Evolutionary conservation across 805 yeast genomes (phyloP), one percentile per base, ranked within the genome.

Genomic region (Vanderwaltozyma yarrowii): DNA sequence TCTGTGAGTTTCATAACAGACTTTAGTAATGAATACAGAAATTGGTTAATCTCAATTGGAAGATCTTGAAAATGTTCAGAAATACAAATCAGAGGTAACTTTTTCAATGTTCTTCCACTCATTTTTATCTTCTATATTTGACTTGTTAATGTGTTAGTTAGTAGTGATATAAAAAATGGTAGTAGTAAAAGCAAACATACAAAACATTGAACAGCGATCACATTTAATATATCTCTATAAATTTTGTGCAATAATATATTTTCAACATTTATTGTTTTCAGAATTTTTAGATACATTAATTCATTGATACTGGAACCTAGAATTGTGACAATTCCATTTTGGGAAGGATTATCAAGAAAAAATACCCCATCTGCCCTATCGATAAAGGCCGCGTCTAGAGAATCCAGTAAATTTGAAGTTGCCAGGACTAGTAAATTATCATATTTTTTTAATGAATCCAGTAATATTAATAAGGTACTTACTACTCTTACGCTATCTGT

Each of bases 401-500:
- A 56, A 12, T 52, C 47, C 8, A 63, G 25, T 24, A 66, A 41
- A 42, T 69, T 69, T 1, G 72, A 64, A 3, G 73, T 69, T 1
- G 72, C 59, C 16, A 68, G 47, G 1, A 68, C 50, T 5, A 65
- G 40, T 23, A 65, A 49, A 38, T 69, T 68, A 24, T 56, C 35
- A 33, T 45, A 56, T 20, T 45, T 44, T 39, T 61, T 64, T n/a
- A 69, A 44, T 10, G 54, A 45, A 49, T 69, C 74, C 14, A 69
- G 36, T 32, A 65, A 61, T 0, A 70, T 67, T 12, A 70, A 46
- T 35, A 69, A 48, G 2, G 71, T 63, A 38, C 69, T 69, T 6
- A 69, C 71, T 1, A 68, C 65, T 30, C 71, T 58, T 1, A 67
- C 48, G 15, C 69, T 58, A 44, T 66, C 72, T 1, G 65, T 59